phyloP scores from a whole-genome alignment of 345 rosid species.

The Anacardium occidentale region DNA sequence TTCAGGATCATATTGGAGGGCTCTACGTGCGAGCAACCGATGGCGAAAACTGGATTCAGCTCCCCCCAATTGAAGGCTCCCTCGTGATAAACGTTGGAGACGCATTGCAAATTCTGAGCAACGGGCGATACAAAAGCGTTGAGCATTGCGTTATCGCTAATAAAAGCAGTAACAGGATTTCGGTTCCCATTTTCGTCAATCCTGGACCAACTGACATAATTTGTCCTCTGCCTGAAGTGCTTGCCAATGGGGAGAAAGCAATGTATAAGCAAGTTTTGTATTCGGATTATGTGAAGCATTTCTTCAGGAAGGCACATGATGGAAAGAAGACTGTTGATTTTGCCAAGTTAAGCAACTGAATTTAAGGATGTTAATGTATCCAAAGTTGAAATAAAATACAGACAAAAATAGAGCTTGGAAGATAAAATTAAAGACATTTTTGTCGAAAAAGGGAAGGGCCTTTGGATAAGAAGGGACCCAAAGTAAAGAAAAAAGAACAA shows the following conservation, averaged over 20 bases:
- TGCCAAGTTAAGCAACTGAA: slow-evolving; percentile 6
- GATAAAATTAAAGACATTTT: no score
- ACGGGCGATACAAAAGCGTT: slow-evolving; percentile 27
- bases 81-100: slow-evolving; percentile 31
- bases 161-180: slow-evolving; percentile 21
- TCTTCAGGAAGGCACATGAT: slow-evolving; percentile 37
- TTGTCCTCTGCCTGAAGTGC: slow-evolving; percentile 24
- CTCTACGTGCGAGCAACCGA: slow-evolving; percentile 39
- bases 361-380: background rate
- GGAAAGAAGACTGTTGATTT: slow-evolving; percentile 34
- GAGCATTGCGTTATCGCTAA: slow-evolving; percentile 26
- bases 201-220: slow-evolving; percentile 20
- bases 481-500: no score
- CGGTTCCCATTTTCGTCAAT: slow-evolving; percentile 29
- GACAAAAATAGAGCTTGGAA: no score
- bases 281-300: slow-evolving; percentile 36
- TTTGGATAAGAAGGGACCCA: no score
- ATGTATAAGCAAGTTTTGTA: slow-evolving; percentile 25
- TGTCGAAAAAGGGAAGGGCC: no score
- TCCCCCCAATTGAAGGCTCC: slow-evolving; percentile 24
- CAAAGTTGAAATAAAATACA: no score
- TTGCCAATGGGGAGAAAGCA: slow-evolving; percentile 23
- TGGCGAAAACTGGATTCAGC: slow-evolving; percentile 24
- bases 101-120: slow-evolving; percentile 30
- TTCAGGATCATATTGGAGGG: slow-evolving; percentile 51